Base-by-base conservation (phyloP, 495 filamentous ascomycete genomes). In the Penicillium parvum region DNA sequence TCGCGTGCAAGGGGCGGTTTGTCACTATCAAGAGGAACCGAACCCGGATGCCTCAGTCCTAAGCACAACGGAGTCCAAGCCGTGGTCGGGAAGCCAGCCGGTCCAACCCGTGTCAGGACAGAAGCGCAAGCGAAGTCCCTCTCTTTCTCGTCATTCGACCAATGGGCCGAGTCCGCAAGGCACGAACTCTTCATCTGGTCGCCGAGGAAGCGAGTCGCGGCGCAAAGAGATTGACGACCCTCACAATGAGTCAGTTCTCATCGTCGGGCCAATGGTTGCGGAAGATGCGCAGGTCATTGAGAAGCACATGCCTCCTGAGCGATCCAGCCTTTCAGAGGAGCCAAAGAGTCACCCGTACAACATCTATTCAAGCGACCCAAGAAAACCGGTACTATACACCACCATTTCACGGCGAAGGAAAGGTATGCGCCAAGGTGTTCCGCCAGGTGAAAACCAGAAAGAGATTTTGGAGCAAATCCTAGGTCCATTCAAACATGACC, bases 391-490 rank as follows among this genome's bases (percentile, higher is more conserved):
- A 17, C 60, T 74, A 8, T 72, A 73, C 40, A 70, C 67, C 5
- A 69, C 65, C 10, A 66, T 74, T 8, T 69, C 71, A n/a, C 57
- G 71, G 29, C 61, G 70, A 33, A 58, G 70, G 35, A 67, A 71
- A 41, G 70, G 70, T 21, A 64, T 73, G 62, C 65, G 70, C 10
- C 50, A 57, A 14, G 68, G 70, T n/a, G 63, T 63, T n/a, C 70
- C 70, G 15, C 71, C 72, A 0, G 72, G 74, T 21, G 71, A 72
- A 17, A 68, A 74, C 40, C 74, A 79, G 36, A 69, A 71, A 33
- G 74, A 77, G 40, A 72, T 77, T 21, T 50, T 79, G 25, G 73
- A 77, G 47, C 73, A 79, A 47, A 69, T 79, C 7, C 52, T 79
- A 3, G 75, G 72, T 8, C 73, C 72, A 11, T 73, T 72, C 37